phyloP scores from a whole-genome alignment of 2,329 filamentous ascomycete species.

The Fusarium ambrosium region DNA sequence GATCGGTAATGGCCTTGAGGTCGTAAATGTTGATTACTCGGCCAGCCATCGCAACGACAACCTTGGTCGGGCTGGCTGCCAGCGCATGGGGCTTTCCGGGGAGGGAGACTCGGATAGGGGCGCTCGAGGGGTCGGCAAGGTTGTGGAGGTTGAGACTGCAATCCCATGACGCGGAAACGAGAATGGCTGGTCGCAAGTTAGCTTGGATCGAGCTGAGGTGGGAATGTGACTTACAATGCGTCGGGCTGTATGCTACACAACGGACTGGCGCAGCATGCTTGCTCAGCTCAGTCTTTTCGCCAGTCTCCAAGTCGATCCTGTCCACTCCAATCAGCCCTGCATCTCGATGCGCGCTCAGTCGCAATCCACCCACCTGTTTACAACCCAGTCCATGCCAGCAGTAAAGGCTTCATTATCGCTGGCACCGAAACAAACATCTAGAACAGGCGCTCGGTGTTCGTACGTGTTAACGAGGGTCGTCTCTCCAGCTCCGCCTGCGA shows the following conservation, averaged over 20 bases:
- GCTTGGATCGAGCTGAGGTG: slow-evolving; percentile 7
- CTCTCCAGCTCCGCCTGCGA: slow-evolving; percentile 69
- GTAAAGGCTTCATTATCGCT: slow-evolving; percentile 87
- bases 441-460: slow-evolving; percentile 85
- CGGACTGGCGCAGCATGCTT: slow-evolving; percentile 85
- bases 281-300: slow-evolving; percentile 80
- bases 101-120: slow-evolving; percentile 76
- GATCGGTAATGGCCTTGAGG: slow-evolving; percentile 73
- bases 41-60: slow-evolving; percentile 95
- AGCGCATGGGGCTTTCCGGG: slow-evolving; percentile 92
- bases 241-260: slow-evolving; percentile 83
- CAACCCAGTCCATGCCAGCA: slow-evolving; percentile 88
- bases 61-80: slow-evolving; percentile 80
- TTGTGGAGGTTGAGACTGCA: slow-evolving; percentile 88
- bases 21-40: slow-evolving; percentile 97
- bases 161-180: slow-evolving; percentile 96
- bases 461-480: slow-evolving; percentile 75
- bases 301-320: slow-evolving; percentile 77
- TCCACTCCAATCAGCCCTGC: slow-evolving; percentile 25
- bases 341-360: slow-evolving; percentile 6
- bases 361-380: slow-evolving; percentile 71
- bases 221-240: slow-evolving; percentile 69
- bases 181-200: slow-evolving; percentile 65
- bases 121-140: slow-evolving; percentile 63
- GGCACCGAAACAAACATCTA: slow-evolving; percentile 92